These are phyloP conservation scores for Penicillium glabrum DNA, from an alignment of 2,329 filamentous ascomycete species.

Conservation along the genomic window DNA sequence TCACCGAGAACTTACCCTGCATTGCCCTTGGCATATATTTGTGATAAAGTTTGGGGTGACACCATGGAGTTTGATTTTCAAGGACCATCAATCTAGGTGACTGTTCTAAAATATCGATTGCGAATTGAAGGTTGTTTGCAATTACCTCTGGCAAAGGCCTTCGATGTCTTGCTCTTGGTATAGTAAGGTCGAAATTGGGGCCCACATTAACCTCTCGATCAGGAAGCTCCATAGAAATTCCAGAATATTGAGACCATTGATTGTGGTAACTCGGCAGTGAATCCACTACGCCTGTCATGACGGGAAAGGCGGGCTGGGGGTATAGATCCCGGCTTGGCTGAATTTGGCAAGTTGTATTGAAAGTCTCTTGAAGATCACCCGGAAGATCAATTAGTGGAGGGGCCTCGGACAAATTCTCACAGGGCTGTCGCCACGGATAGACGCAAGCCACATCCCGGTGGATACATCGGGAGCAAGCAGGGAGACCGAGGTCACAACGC, in stretches of 20 bases:
- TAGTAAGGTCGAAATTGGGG: slow-evolving; percentile 3
- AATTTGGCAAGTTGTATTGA: background rate
- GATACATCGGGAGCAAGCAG: slow-evolving; percentile 54
- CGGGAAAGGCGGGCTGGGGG: background rate
- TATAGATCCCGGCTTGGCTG: background rate
- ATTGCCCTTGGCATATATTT: slow-evolving; percentile 53
- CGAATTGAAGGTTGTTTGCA: slow-evolving; percentile 29
- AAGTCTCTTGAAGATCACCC: background rate
- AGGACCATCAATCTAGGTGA: slow-evolving; percentile 49
- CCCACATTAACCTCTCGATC: background rate
- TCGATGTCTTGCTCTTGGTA: slow-evolving; percentile 3
- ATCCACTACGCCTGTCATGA: background rate
- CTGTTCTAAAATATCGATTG: slow-evolving; percentile 49
- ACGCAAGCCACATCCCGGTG: slow-evolving; percentile 50
- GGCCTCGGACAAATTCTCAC: background rate
- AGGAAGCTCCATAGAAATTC: background rate
- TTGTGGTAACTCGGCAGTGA: background rate
- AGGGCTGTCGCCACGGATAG: slow-evolving; percentile 40
- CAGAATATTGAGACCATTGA: background rate
- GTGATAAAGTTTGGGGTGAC: slow-evolving; percentile 53
- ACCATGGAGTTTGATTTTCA: slow-evolving; percentile 55
- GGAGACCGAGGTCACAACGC: slow-evolving; percentile 54
- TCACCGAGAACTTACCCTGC: slow-evolving; percentile 41
- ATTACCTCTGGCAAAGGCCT: slow-evolving; percentile 20
- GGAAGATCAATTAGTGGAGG: background rate